phyloP scores from a whole-genome alignment of 495 filamentous ascomycete genomes.

The Neurospora sp. region DNA sequence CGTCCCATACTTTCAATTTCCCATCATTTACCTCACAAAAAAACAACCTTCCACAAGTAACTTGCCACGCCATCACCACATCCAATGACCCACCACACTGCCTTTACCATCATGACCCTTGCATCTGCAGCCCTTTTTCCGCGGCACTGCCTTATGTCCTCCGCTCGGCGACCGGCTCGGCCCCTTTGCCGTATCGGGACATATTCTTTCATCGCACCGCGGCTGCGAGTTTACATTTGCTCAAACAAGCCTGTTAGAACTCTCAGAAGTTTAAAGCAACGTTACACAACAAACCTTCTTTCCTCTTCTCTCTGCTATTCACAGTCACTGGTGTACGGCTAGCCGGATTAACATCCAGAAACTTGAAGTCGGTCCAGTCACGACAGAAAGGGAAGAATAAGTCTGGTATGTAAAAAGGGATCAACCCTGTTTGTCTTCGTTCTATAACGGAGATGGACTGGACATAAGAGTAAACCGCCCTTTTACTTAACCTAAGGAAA shows the following conservation, averaged over 20 bases:
- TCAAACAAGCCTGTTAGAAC: neutral
- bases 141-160: neutral
- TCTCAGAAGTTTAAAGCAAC: neutral
- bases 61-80: neutral
- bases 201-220: neutral
- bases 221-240: neutral
- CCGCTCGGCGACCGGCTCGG: neutral
- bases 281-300: neutral
- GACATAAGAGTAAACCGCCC: too few species aligned
- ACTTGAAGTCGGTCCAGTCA: too few species aligned
- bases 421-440: too few species aligned
- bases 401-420: too few species aligned
- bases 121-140: neutral
- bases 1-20: too few species aligned
- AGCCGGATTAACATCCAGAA: too few species aligned
- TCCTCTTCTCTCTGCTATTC: too few species aligned
- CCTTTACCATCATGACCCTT: neutral
- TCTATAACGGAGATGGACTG: too few species aligned
- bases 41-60: neutral
- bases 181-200: neutral
- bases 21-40: neutral
- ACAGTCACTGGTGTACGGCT: too few species aligned
- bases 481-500: too few species aligned
- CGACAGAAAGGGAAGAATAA: too few species aligned
- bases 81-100: neutral